Base-by-base conservation (phyloP, 495 filamentous ascomycete genomes). In the Ascodesmis nigricans region DNA sequence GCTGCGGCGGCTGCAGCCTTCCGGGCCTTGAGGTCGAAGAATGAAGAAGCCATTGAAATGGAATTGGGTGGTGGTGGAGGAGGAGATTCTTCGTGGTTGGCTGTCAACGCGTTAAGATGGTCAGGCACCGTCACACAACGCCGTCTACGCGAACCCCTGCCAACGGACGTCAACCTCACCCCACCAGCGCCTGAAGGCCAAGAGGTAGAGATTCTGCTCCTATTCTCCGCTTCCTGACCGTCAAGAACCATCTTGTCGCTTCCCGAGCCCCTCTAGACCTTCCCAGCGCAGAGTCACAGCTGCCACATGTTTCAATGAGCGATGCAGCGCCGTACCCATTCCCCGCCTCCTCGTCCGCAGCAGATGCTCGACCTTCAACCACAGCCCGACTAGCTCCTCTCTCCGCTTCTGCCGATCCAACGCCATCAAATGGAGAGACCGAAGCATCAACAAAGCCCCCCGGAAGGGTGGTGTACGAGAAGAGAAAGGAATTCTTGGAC, bases 11-110 rank as follows among this genome's bases (percentile, higher is more conserved):
- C 78, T 1, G 78, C 79, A 5, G 75, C 81, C 56, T 79, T 78
- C 17, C 82, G 77, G 26, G 83, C 87, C 58, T 83, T 91, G 43
- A 92, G 67, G 53, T 87, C 81, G 56, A 99, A 99, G 59, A 95
- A 99, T 51, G 62, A 82, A 4, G 23, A 25, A 19, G 78, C 67
- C 69, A 77, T 76, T 20, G 13, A 23, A 15, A 23, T 29, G 8
- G 19, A 16, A 34, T 13, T 5, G 21, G 41, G 11, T 34, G 21
- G n/a, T 29, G 28, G 28, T n/a, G 18, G 19, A 20, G 20, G 20
- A 16, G 14, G 21, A 20, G 11, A 19, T 31, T 9, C 4, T 27
- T 21, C 29, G 6, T 20, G 21, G 22, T 16, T 8, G 20, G 18
- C 30, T 20, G 27, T 21, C 27, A 17, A 7, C 17, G 21, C n/a